phyloP scores from a whole-genome alignment of 1,284 basidiomycete genomes.

The Kalmanozyma brasiliensis region DNA sequence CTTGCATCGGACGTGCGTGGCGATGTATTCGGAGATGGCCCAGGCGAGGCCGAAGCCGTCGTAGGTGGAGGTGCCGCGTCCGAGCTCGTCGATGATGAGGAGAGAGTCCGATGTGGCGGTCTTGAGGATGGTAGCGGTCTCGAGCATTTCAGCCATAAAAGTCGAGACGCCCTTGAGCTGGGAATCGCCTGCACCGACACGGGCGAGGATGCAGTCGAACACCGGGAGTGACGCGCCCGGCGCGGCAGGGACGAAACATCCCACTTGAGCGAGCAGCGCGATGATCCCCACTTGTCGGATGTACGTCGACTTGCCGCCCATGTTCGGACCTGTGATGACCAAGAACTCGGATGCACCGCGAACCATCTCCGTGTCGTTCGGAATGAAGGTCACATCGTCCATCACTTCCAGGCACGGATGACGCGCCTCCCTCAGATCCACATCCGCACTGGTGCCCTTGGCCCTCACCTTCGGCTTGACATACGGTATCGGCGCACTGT shows the following conservation, averaged over 20 bases:
- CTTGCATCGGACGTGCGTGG: constrained; percentile 79
- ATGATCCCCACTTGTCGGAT: constrained; percentile 83
- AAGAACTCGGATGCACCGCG: constrained; percentile 82
- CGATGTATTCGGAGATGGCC: constrained; percentile 98
- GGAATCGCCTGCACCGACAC: constrained; percentile 96
- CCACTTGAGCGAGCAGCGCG: constrained; percentile 92
- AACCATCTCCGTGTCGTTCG: constrained; percentile 91
- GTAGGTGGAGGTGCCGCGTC: constrained; percentile 97
- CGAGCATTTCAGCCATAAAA: constrained; percentile 99
- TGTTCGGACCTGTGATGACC: constrained; percentile 77
- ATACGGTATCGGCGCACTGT: constrained; percentile 86
- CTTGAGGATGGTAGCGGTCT: constrained; percentile 93
- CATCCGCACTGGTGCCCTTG: constrained; percentile 43
- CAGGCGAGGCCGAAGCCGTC: constrained; percentile 98
- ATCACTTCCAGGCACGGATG: constrained; percentile 98
- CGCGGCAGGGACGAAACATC: constrained; percentile 84
- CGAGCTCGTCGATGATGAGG: constrained; percentile 98
- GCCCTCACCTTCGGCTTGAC: constrained; percentile 76
- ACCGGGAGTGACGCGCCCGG: constrained; percentile 82
- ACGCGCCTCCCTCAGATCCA: constrained; percentile 69
- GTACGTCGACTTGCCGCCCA: constrained; percentile 60
- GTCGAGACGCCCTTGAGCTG: constrained; percentile 97
- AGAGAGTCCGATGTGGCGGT: constrained; percentile 89
- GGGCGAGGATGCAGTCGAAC: constrained; percentile 94
- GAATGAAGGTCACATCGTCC: constrained; percentile 92